Evolutionary conservation across 257 asterid genomes (phyloP).

Genomic region (Phtheirospermum japonicum): DNA sequence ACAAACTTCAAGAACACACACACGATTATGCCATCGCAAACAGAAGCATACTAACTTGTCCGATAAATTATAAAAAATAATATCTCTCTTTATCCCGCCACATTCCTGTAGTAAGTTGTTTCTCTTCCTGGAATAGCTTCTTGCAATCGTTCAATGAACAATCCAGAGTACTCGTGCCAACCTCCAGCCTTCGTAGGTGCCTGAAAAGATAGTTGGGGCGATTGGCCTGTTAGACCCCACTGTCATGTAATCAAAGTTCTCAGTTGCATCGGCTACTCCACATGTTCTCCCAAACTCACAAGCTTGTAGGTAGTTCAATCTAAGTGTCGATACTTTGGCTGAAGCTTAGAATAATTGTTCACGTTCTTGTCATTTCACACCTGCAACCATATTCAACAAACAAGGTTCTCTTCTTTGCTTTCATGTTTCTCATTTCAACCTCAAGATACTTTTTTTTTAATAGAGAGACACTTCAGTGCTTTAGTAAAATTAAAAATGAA

Average conservation of each 20-base stretch:
- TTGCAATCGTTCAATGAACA: slow-evolving; percentile 51
- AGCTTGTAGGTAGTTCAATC: slow-evolving; percentile 48
- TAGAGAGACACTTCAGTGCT: too few species aligned
- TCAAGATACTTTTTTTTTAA: too few species aligned
- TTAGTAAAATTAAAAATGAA: too few species aligned
- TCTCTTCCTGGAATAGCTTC: slow-evolving; percentile 57
- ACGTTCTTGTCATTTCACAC: slow-evolving; percentile 44
- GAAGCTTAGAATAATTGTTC: slow-evolving; percentile 51
- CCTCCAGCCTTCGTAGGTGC: slow-evolving; percentile 96
- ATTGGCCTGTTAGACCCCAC: slow-evolving; percentile 45
- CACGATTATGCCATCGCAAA: too few species aligned
- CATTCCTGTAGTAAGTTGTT: slow-evolving; percentile 51
- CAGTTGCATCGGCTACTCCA: slow-evolving; percentile 48
- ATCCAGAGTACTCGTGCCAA: slow-evolving; percentile 63
- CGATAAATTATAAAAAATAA: neutral
- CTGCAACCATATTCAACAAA: too few species aligned
- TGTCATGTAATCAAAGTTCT: slow-evolving; percentile 54
- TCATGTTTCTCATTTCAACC: too few species aligned
- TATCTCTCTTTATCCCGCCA: slow-evolving; percentile 47
- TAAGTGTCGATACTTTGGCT: slow-evolving; percentile 70
- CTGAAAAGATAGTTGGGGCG: slow-evolving; percentile 45
- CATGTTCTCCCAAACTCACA: slow-evolving; percentile 38
- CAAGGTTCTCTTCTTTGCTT: too few species aligned
- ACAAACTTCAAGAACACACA: too few species aligned
- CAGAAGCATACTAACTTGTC: too few species aligned